phyloP scores from a whole-genome alignment of 257 asterid genomes.

The Nicotiana otophora region DNA sequence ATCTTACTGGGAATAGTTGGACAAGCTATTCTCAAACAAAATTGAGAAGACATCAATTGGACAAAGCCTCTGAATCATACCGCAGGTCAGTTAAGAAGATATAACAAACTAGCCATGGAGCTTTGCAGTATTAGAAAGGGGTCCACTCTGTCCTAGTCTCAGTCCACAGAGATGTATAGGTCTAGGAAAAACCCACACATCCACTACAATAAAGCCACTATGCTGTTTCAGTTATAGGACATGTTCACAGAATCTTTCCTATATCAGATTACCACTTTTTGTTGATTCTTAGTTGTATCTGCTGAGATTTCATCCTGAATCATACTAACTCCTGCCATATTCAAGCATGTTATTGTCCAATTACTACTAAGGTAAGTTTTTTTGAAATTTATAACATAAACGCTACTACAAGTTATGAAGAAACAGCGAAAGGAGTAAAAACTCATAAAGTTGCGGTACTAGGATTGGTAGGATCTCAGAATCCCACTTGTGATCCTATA shows the following conservation, averaged over 20 bases:
- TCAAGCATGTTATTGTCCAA: background rate
- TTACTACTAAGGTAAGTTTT: background rate
- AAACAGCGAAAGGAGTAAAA: background rate
- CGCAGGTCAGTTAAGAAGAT: conserved; percentile 1
- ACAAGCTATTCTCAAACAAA: background rate
- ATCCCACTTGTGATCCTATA: background rate
- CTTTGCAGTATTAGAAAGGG: background rate
- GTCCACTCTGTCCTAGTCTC: background rate
- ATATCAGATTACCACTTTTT: background rate
- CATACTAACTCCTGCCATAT: background rate
- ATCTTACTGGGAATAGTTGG: background rate
- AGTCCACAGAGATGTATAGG: background rate
- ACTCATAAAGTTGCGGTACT: background rate
- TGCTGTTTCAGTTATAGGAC: background rate
- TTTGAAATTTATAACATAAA: background rate
- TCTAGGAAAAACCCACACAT: background rate
- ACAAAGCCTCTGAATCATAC: background rate
- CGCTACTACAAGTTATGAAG: background rate
- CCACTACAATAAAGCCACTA: conserved; percentile 1
- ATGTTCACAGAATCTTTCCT: background rate
- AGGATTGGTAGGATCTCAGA: background rate
- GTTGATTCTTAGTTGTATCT: background rate
- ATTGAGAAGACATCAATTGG: background rate
- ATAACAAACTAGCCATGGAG: background rate
- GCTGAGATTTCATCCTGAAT: background rate